Conservation (phyloP, 2,329 filamentous ascomycete genomes). For the Whalleya microplaca region DNA sequence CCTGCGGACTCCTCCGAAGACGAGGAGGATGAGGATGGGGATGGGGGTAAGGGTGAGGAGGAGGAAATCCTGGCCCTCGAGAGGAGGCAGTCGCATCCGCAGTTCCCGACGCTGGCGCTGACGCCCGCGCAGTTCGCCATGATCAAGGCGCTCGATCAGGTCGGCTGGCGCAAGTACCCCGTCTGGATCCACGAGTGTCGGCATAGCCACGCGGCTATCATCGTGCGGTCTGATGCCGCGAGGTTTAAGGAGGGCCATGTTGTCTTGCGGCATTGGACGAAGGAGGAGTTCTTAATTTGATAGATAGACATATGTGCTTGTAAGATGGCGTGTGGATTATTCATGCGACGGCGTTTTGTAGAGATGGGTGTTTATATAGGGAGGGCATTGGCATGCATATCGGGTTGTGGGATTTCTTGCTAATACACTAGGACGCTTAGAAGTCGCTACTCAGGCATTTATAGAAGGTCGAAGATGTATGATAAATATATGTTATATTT, state of each 20-base stretch:
- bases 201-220: constrained; percentile 91
- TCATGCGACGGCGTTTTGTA: constrained; percentile 1
- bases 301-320: neutral
- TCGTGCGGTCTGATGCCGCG: constrained; percentile 71
- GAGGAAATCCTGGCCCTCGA: constrained; percentile 47
- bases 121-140: constrained; percentile 82
- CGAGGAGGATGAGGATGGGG: constrained; percentile 54
- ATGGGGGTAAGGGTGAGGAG: constrained; percentile 39
- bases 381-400: too few relatives aligned
- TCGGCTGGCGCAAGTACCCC: constrained; percentile 67
- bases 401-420: too few relatives aligned
- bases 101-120: constrained; percentile 75
- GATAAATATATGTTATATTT: too few relatives aligned
- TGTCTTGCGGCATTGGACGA: constrained; percentile 81
- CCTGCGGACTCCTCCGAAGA: too few relatives aligned
- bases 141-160: constrained; percentile 73
- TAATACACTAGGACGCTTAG: too few relatives aligned
- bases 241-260: constrained; percentile 75
- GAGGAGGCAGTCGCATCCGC: constrained; percentile 40
- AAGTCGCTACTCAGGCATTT: too few relatives aligned
- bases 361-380: neutral
- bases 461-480: too few relatives aligned
- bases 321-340: neutral
- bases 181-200: constrained; percentile 76
- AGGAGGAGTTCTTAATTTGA: constrained; percentile 71